phyloP scores from a whole-genome alignment of 768 basidiomycete species.

The Cyclocybe cylindracea region DNA sequence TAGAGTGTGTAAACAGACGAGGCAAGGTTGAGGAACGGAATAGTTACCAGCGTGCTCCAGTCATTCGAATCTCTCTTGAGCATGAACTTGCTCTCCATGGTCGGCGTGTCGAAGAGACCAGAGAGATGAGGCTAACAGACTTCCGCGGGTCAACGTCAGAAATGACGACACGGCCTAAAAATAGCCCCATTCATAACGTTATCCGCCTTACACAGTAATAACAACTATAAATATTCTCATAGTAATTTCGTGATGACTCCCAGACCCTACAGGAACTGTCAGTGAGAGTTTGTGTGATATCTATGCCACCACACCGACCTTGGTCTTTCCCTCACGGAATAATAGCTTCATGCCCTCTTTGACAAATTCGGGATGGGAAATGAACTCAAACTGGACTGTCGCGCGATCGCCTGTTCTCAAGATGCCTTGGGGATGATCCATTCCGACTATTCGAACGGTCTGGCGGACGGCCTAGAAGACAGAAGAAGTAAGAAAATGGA shows the following conservation, averaged over 20 bases:
- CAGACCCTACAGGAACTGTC: constrained; percentile 52
- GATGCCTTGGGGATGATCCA: constrained; percentile 88
- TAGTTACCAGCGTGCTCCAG: constrained; percentile 23
- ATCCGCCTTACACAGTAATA: background rate
- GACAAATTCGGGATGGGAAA: constrained; percentile 87
- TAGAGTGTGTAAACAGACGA: constrained; percentile 3
- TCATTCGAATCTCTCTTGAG: constrained; percentile 18
- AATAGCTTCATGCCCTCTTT: constrained; percentile 93
- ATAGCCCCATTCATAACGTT: constrained; percentile 8
- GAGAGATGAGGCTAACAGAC: constrained; percentile 2
- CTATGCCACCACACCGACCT: constrained; percentile 47
- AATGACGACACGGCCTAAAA: constrained; percentile 11
- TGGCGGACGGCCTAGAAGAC: constrained; percentile 77
- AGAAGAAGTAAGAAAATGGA: constrained; percentile 2
- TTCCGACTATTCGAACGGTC: constrained; percentile 86
- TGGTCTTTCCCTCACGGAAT: constrained; percentile 95
- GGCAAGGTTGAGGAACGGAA: background rate
- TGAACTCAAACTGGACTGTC: constrained; percentile 93
- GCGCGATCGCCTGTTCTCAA: constrained; percentile 94
- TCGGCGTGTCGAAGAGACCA: background rate
- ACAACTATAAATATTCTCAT: constrained; percentile 29
- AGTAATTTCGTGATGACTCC: constrained; percentile 74
- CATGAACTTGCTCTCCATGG: too few relatives aligned
- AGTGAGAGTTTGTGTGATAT: background rate
- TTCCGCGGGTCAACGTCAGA: constrained; percentile 12